A percentile compares a stretch with the other conserved stretches of the same genome.
phyloP scores from a whole-genome alignment of 2,329 filamentous ascomycete genomes.

The Penicillium sclerotigenum region DNA sequence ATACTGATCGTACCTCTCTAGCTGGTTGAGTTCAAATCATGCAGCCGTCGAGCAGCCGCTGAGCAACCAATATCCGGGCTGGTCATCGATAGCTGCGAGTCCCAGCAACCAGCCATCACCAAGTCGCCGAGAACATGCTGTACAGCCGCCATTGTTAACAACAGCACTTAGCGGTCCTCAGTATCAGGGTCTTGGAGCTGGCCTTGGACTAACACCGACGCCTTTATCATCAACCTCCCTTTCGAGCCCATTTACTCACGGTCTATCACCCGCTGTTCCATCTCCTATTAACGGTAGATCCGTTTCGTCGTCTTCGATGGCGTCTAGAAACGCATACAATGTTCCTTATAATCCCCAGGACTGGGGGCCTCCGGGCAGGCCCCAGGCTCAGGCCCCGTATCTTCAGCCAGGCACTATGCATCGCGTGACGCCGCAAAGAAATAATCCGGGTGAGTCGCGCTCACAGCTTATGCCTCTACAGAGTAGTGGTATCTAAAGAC shows the following conservation, averaged over 20 bases:
- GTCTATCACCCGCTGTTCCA: slow-evolving; percentile 36
- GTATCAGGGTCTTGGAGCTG: slow-evolving; percentile 33
- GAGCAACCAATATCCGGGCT: slow-evolving; percentile 30
- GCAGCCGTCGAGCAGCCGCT: slow-evolving; percentile 33
- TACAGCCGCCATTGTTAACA: slow-evolving; percentile 43
- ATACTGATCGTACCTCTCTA: slow-evolving; percentile 28
- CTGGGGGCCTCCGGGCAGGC: slow-evolving; percentile 44
- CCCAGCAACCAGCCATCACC: slow-evolving; percentile 36
- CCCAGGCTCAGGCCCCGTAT: slow-evolving; percentile 29
- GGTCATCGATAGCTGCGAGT: slow-evolving; percentile 30
- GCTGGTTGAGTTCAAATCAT: slow-evolving; percentile 34
- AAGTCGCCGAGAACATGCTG: slow-evolving; percentile 43
- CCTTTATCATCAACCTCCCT: slow-evolving; percentile 45
- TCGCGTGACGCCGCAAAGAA: slow-evolving; percentile 27
- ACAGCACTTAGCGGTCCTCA: slow-evolving; percentile 40
- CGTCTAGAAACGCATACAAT: slow-evolving; percentile 43
- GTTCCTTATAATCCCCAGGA: slow-evolving; percentile 50
- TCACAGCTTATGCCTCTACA: not conserved
- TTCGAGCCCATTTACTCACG: slow-evolving; percentile 44
- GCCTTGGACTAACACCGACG: slow-evolving; percentile 31
- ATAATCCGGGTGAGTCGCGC: slow-evolving; percentile 32
- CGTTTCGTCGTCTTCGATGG: slow-evolving; percentile 42
- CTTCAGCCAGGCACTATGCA: slow-evolving; percentile 29
- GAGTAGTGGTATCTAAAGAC: not conserved
- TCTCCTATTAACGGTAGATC: slow-evolving; percentile 37